Evolutionary conservation across 2,329 filamentous ascomycete genomes (phyloP), one percentile per base, ranked within the genome.

Genomic region (Trichoderma arundinaceum): DNA sequence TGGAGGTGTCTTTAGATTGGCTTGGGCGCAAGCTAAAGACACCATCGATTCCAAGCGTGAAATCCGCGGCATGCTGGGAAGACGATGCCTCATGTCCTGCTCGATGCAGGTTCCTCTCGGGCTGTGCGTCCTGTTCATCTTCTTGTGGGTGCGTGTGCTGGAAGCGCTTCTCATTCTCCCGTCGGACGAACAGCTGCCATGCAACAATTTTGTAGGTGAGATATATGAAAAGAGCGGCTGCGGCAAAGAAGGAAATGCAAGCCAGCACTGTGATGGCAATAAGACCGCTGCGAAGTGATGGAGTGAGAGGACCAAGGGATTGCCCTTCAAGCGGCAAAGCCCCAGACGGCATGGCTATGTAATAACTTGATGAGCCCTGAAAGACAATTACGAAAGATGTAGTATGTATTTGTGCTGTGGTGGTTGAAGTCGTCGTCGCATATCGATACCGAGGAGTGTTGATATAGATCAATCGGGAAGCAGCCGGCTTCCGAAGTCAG

Each of bases 11-110:
- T 15, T 65, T 57, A 35, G 57, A 43, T 32, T 28, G 7, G 32
- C 44, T 33, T n/a, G 66, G n/a, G 7, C 32, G 33, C 19, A 71
- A 66, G 5, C 63, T 66, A 51, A 77, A 77, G 43, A 77, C 73
- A 22, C 76, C 73, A 46, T 80, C 77, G 48, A 78, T 78, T 0
- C 74, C 75, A 0, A 78, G 72, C 1, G 75, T 73, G 33, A 79
- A 77, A 64, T 80, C 76, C 1, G 70, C 68, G 4, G 72, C 69
- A 13, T 68, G 67, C 51, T 77, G 74, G 5, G 70, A 65, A 0
- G 69, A 53, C 12, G 64, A 63, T 32, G 60, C 39, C 17, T 54
- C 60, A 12, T 63, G 56, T 7, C 35, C 43, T 17, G 52, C 19
- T 65, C 22, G 52, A 4, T 19, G 51, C 43, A 54, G 64, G 1